Conservation (phyloP, 345 rosid genomes). For the Bruguiera sexangula region DNA sequence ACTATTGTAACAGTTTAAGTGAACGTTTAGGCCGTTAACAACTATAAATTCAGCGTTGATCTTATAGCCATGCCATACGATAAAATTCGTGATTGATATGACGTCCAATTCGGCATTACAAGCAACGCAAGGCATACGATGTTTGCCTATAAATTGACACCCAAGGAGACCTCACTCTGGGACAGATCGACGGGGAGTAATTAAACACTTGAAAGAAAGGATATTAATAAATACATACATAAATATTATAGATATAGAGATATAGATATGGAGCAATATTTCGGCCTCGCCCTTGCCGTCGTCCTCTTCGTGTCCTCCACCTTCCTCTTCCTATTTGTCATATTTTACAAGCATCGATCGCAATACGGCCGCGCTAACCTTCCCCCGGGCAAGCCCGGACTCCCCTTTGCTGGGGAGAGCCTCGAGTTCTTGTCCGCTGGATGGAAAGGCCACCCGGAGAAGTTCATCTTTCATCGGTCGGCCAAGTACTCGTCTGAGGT, state of each 20-base stretch:
- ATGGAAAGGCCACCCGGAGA: slow-evolving; percentile 37
- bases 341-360: slow-evolving; percentile 31
- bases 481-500: slow-evolving; percentile 21
- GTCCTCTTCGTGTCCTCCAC: slow-evolving; percentile 22
- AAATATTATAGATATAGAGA: neutral
- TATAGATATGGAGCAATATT: slow-evolving; percentile 11
- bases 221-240: too few species aligned
- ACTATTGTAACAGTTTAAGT: too few species aligned
- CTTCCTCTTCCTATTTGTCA: slow-evolving; percentile 14
- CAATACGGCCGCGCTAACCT: slow-evolving; percentile 25
- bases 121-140: too few species aligned
- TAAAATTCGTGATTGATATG: too few species aligned
- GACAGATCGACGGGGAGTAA: too few species aligned
- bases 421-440: slow-evolving; percentile 32
- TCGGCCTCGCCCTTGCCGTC: slow-evolving; percentile 11
- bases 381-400: slow-evolving; percentile 33
- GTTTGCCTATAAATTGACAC: too few species aligned
- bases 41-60: too few species aligned
- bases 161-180: too few species aligned
- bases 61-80: too few species aligned
- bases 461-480: slow-evolving; percentile 28
- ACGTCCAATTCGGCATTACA: too few species aligned
- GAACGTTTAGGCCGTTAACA: too few species aligned
- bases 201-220: too few species aligned
- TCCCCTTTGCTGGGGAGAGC: slow-evolving; percentile 34